Evolutionary conservation across 2,329 filamentous ascomycete species (phyloP).

Genomic region (Emmonsiellopsis sp.): DNA sequence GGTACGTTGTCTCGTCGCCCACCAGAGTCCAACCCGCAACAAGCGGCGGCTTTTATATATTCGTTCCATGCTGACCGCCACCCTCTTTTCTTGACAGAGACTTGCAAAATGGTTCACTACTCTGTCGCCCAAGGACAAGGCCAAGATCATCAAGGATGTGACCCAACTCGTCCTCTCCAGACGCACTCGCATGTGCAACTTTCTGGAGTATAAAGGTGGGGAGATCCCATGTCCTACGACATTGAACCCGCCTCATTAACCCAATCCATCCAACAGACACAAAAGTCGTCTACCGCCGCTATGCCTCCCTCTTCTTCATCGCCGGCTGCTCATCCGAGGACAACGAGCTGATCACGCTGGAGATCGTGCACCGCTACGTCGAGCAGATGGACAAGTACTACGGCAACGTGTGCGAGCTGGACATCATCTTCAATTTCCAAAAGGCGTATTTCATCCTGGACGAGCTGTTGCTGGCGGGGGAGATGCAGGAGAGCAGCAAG

Average conservation of each 20-base stretch:
- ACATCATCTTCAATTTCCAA: slow-evolving; percentile 99
- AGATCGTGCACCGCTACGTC: slow-evolving; percentile 98
- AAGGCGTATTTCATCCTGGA: slow-evolving; percentile 99
- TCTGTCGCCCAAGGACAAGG: slow-evolving; percentile 93
- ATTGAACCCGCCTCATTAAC: slow-evolving; percentile 4
- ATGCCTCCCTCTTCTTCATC: slow-evolving; percentile 98
- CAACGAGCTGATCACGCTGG: slow-evolving; percentile 95
- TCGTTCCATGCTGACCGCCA: background rate
- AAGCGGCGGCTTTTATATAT: slow-evolving; percentile 3
- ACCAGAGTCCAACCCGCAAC: slow-evolving; percentile 28
- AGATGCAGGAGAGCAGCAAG: slow-evolving; percentile 98
- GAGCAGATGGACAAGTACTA: slow-evolving; percentile 99
- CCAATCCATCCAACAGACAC: slow-evolving; percentile 55
- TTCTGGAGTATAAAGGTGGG: slow-evolving; percentile 95
- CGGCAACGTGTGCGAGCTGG: slow-evolving; percentile 97
- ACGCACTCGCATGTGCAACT: slow-evolving; percentile 98
- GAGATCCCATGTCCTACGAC: too few relatives aligned
- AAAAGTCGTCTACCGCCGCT: slow-evolving; percentile 97
- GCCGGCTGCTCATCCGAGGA: slow-evolving; percentile 94
- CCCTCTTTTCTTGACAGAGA: slow-evolving; percentile 51
- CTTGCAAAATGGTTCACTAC: slow-evolving; percentile 99
- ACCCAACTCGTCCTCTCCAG: slow-evolving; percentile 93
- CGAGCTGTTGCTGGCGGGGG: slow-evolving; percentile 86
- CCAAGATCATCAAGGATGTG: slow-evolving; percentile 99
- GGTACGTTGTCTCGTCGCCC: slow-evolving; percentile 53